Conservation (phyloP, 257 asterid species). For the Solanum sitiens region DNA sequence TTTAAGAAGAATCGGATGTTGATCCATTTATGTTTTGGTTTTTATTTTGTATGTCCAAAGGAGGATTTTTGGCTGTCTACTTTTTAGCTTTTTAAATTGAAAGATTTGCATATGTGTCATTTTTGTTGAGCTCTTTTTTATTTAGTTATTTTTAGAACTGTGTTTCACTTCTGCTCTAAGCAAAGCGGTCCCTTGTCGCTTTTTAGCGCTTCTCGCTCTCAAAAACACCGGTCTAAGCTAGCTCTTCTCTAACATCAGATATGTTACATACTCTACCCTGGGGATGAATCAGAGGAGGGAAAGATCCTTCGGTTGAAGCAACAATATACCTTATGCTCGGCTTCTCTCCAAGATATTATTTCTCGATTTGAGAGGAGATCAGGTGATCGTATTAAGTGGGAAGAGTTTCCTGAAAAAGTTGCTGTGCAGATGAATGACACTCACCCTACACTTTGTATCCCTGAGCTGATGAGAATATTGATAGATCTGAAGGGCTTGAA, state of each 20-base stretch:
- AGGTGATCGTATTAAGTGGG: conserved; percentile 49
- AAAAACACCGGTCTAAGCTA: neutral
- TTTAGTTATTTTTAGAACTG: neutral
- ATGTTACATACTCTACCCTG: conserved; percentile 74
- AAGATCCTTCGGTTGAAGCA: conserved; percentile 72
- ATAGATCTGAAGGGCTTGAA: conserved; percentile 69
- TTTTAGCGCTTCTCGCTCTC: neutral
- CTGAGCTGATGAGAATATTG: conserved; percentile 77
- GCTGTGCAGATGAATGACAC: conserved; percentile 94
- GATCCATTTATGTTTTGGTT: neutral
- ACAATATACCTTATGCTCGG: conserved; percentile 80
- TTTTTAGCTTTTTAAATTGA: neutral
- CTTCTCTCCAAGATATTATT: conserved; percentile 84
- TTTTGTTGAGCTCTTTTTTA: neutral
- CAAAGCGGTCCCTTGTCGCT: neutral
- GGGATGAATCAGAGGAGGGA: conserved; percentile 70
- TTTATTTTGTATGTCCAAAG: neutral
- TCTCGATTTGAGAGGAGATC: conserved; percentile 74
- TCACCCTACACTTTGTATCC: conserved; percentile 85
- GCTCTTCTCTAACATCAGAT: conserved; percentile 36
- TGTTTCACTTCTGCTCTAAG: neutral
- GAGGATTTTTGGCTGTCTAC: neutral
- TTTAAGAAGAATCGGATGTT: neutral
- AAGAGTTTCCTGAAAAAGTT: conserved; percentile 76
- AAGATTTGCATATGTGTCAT: neutral